A percentile compares a stretch with the other conserved stretches of the same genome.
phyloP scores from a whole-genome alignment of 768 basidiomycete species.

The Neoboletus brunneissimus region DNA sequence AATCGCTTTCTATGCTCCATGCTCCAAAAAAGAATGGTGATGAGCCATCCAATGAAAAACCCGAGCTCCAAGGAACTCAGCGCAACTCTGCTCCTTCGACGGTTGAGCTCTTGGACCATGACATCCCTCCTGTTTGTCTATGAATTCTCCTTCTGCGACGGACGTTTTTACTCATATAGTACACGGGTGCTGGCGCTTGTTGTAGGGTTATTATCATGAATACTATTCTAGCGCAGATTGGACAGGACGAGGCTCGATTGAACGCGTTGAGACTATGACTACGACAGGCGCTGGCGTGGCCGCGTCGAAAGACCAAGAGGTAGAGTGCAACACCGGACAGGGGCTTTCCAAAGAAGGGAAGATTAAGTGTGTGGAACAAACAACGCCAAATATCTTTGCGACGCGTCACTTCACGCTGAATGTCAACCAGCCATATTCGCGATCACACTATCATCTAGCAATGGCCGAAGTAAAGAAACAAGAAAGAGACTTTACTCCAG shows the following conservation, averaged over 20 bases:
- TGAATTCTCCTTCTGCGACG: slow-evolving; percentile 40
- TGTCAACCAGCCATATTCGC: slow-evolving; percentile 38
- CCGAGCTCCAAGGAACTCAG: slow-evolving; percentile 26
- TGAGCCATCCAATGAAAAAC: slow-evolving; percentile 29
- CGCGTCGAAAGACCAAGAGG: neutral
- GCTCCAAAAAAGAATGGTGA: slow-evolving; percentile 27
- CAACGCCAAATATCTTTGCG: slow-evolving; percentile 49
- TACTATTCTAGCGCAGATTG: slow-evolving; percentile 35
- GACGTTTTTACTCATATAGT: slow-evolving; percentile 43
- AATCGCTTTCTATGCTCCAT: slow-evolving; percentile 35
- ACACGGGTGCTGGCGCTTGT: slow-evolving; percentile 44
- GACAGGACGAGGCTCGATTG: slow-evolving; percentile 27
- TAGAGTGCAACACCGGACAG: slow-evolving; percentile 11
- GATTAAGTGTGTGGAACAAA: slow-evolving; percentile 23
- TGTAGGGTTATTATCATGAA: slow-evolving; percentile 43
- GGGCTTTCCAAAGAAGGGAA: slow-evolving; percentile 21
- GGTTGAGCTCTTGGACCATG: slow-evolving; percentile 30
- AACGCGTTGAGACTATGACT: slow-evolving; percentile 9
- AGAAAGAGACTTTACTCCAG: slow-evolving; percentile 82
- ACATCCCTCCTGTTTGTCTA: slow-evolving; percentile 48
- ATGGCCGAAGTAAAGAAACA: slow-evolving; percentile 85
- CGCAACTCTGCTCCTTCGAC: slow-evolving; percentile 28
- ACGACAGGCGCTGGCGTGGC: neutral
- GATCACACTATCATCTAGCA: slow-evolving; percentile 41
- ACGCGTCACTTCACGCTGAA: slow-evolving; percentile 53